Conservation (phyloP, 129 eudicot species). For the Mikania micrantha region DNA sequence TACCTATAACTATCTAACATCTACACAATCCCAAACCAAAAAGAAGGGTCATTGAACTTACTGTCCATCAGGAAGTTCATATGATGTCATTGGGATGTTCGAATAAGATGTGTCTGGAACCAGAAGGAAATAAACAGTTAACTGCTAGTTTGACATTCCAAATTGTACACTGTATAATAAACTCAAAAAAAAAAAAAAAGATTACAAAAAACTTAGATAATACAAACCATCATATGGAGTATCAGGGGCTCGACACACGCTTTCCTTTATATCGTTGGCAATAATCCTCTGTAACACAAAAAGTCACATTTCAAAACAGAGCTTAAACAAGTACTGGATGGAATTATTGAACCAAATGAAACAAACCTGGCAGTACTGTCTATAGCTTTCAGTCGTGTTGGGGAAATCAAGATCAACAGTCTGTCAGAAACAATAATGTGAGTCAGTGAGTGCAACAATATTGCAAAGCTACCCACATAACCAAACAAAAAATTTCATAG, state of each 20-base stretch:
- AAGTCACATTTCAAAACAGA: slow-evolving; percentile 1
- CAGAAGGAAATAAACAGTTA: slow-evolving; percentile 3
- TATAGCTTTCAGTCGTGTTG: slow-evolving; percentile 88
- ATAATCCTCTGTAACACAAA: slow-evolving; percentile 66
- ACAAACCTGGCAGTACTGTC: slow-evolving; percentile 80
- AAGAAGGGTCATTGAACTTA: slow-evolving; percentile 36
- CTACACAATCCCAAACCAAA: slow-evolving; percentile 9
- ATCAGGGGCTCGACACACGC: slow-evolving; percentile 99
- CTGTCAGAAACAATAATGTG: slow-evolving; percentile 30
- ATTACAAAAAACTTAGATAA: slow-evolving; percentile 1
- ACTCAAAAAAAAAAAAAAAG: not conserved
- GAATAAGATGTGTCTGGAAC: slow-evolving; percentile 74
- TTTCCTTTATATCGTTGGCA: slow-evolving; percentile 92
- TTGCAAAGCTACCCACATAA: not conserved
- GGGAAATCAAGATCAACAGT: slow-evolving; percentile 83
- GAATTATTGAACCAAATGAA: not conserved
- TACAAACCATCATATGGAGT: slow-evolving; percentile 90
- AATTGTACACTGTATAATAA: not conserved
- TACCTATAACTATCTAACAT: not conserved
- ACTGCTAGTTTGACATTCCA: not conserved
- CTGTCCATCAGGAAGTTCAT: slow-evolving; percentile 99
- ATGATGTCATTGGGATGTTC: slow-evolving; percentile 95
- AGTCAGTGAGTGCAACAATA: slow-evolving; percentile 4
- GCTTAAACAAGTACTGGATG: not conserved
- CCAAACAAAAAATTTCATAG: not conserved